These are phyloP conservation scores for Fusarium sp. DNA, from an alignment of 2,329 filamentous ascomycete species.

Conservation along the genomic window DNA sequence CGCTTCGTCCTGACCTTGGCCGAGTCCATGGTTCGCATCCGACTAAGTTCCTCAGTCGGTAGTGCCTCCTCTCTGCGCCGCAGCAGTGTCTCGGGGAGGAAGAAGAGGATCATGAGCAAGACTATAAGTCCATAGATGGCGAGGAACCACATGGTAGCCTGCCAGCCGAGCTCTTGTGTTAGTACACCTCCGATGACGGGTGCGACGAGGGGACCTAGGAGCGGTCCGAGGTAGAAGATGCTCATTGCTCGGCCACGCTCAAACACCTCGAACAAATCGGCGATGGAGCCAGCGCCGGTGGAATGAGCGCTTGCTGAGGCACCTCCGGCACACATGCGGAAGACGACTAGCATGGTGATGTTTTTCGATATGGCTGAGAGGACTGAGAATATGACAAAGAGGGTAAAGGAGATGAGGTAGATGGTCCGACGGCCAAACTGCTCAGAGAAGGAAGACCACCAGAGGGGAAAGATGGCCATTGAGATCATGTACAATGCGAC, in stretches of 20 bases:
- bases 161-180: conserved; percentile 77
- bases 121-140: conserved; percentile 74
- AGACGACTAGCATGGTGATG: conserved; percentile 81
- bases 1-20: conserved; percentile 67
- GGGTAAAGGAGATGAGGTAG: conserved; percentile 78
- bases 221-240: conserved; percentile 82
- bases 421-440: conserved; percentile 79
- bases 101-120: conserved; percentile 67
- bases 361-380: conserved; percentile 75
- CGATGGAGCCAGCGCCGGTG: conserved; percentile 85
- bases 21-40: conserved; percentile 72
- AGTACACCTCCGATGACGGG: conserved; percentile 82
- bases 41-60: conserved; percentile 44
- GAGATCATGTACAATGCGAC: conserved; percentile 85
- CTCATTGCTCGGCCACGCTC: conserved; percentile 86
- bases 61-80: conserved; percentile 42
- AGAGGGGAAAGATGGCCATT: conserved; percentile 87
- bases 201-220: conserved; percentile 79
- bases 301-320: conserved; percentile 85
- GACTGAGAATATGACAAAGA: conserved; percentile 79
- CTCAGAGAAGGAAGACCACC: conserved; percentile 89
- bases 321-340: conserved; percentile 79
- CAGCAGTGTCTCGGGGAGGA: conserved; percentile 74
- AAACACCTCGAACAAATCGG: conserved; percentile 80
- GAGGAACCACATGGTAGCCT: conserved; percentile 82